Base-by-base conservation (phyloP, 129 eudicot species). In the Lonicera japonica region DNA sequence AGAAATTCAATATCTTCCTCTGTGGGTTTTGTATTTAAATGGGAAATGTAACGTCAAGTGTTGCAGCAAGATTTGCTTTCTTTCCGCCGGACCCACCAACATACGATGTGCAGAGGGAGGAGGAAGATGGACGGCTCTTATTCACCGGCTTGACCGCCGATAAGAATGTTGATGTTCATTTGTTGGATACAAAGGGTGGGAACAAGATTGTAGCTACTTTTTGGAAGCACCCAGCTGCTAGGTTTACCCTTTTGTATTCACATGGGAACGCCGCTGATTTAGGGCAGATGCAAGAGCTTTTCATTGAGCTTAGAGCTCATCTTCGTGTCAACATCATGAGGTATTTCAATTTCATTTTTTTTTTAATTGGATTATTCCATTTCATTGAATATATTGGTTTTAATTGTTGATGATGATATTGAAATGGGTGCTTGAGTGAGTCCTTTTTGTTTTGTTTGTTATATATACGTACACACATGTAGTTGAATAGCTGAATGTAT, bases 191-290 rank as follows among this genome's bases (percentile, higher is more conserved):
- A 25, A 92, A 85, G 69, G 95, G 79, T 7, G 96, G 98, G 16
- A 87, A 92, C 61, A 87, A 82, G 75, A 56, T 92, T 46, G 98
- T 85, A 6, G 98, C 95, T 25, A 84, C 95, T 16, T 84, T 80
- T 22, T 92, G 98, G 98, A 92, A 85, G 56, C 96, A 92, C 24
- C 98, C 96, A 2, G 55, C 69, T 58, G 96, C 82, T 54, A 87
- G 81, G 66, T 83, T 92, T 20, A 92, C 98, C 25, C 25, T 92
- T 38, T 62, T 92, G 75, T 85, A 92, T 51, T 92, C 98, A 43
- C 98, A 92, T 82, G 98, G 98, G 22, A 92, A 92, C 59, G 98
- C 98, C 53, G 96, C 98, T 72, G 98, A 92, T 82, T 85, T 92
- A 72, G 98, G 98, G 13, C 98, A 92, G 60, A 92, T 92, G 98